Evolutionary conservation across 768 basidiomycete genomes (phyloP).

Genomic region (Tricholoma sp.): DNA sequence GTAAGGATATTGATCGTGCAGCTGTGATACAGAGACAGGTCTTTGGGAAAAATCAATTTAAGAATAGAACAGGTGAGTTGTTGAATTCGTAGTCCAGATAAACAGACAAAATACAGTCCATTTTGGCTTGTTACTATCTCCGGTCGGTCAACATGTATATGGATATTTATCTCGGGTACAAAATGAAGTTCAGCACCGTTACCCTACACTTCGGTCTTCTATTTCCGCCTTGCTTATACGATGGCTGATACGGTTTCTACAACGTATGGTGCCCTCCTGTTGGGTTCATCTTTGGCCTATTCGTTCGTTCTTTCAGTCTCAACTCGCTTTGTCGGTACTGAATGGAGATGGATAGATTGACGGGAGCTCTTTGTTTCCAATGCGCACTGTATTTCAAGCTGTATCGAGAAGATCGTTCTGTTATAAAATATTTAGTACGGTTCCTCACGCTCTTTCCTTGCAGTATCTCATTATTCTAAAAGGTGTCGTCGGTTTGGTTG

Average conservation of each 20-base stretch:
- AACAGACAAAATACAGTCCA: no score
- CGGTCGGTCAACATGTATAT: no score
- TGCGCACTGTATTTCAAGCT: constrained; percentile 21
- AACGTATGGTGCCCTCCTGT: constrained; percentile 16
- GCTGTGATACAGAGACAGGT: no score
- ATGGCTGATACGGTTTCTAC: constrained; percentile 5
- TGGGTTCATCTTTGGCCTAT: constrained; percentile 19
- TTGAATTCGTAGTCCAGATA: no score
- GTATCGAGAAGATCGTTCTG: constrained; percentile 14
- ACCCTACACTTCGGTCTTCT: background rate
- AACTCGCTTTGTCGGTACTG: background rate
- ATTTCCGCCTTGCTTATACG: background rate
- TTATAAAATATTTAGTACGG: constrained; percentile 17
- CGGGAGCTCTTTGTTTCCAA: constrained; percentile 19
- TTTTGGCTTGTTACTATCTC: no score
- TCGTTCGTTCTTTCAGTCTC: constrained; percentile 8
- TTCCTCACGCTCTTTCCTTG: no score
- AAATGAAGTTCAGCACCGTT: no score
- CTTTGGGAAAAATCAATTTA: no score
- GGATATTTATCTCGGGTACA: no score
- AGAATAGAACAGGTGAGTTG: no score
- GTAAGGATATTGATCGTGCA: no score
- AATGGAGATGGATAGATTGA: constrained; percentile 8
- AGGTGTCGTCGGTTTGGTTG: constrained; percentile 12
- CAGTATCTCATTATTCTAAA: background rate